Base-by-base conservation (phyloP, 345 rosid species). In the Melaleuca quinquenervia region DNA sequence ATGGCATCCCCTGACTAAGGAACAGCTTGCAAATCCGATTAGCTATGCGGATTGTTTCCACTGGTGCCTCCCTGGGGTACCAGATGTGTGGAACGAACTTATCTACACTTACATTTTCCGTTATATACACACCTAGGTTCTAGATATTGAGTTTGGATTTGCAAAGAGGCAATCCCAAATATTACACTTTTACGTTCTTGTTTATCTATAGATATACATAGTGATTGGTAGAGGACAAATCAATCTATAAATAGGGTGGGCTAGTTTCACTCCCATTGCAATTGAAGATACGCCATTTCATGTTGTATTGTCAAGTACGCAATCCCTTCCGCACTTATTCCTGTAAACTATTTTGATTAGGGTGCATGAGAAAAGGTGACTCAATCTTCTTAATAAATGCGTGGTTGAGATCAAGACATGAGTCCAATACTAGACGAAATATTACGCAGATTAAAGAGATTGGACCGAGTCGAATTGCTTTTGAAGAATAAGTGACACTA, bases 61-160 rank as follows among this genome's bases (percentile, higher is more conserved):
- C 86, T 95, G 99, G 99, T 95, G 96, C 85, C 96, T 96, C 44
- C 99, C 99, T 41, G 99, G 99, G 32, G 94, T 94, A 7, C 96
- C 98, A 27, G 99, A 97, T 88, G 95, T 94, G 20, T 97, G 99
- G 99, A 97, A 97, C 83, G 92, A 94, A 86, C 92, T 97, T 36
- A 94, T 97, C 85, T 97, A 91, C 86, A 91, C 97, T 41, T 90
- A 91, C 54, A 90, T 95, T 83, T 85, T 88, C 54, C 60, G 74
- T 44, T 52, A 48, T 18, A 58, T 58, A n/a, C 70, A n/a, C 9
- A n/a, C 18, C 36, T 58, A 58, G 18, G 41, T 41, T 41, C 41
- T 41, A 41, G 41, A 41, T 41, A 41, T 41, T 41, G 41, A 41
- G 41, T 41, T 41, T 41, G 41, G 4, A 41, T 2, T 2, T 41